Evolutionary conservation across 805 yeast species (phyloP).

Genomic region (Candida adriatica): DNA sequence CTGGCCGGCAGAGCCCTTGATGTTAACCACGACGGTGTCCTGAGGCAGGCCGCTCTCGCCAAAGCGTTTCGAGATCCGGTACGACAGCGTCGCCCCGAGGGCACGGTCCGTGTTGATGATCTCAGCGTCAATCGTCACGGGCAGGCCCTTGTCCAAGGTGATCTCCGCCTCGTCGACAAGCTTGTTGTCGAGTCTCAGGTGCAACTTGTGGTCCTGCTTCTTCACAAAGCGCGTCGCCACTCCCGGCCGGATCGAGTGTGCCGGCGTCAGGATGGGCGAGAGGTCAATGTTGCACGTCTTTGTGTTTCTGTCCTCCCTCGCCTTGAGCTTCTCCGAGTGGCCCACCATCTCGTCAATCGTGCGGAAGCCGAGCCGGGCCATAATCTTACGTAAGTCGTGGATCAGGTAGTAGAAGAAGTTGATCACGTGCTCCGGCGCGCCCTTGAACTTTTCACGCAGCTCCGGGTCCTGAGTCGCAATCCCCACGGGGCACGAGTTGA

Average conservation of each 20-base stretch:
- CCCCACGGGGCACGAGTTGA: constrained; percentile 95
- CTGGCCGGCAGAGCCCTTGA: constrained; percentile 94
- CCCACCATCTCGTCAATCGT: constrained; percentile 98
- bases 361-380: constrained; percentile 95
- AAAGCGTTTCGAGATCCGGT: constrained; percentile 85
- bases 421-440: constrained; percentile 97
- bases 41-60: constrained; percentile 94
- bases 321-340: constrained; percentile 82
- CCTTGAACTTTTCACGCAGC: constrained; percentile 83
- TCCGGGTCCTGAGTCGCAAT: constrained; percentile 98
- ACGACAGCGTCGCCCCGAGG: constrained; percentile 89
- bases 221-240: constrained; percentile 89
- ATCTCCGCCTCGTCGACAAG: constrained; percentile 92
- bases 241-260: constrained; percentile 93
- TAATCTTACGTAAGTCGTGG: constrained; percentile 82
- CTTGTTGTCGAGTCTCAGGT: constrained; percentile 91
- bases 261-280: constrained; percentile 93
- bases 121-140: constrained; percentile 88
- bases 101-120: constrained; percentile 96
- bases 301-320: constrained; percentile 80
- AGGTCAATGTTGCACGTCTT: constrained; percentile 89
- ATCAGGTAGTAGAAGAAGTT: constrained; percentile 95
- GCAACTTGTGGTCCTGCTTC: constrained; percentile 91
- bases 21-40: constrained; percentile 90
- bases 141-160: constrained; percentile 93